Conservation (phyloP, 495 filamentous ascomycete species). For the Neurospora discreta region DNA sequence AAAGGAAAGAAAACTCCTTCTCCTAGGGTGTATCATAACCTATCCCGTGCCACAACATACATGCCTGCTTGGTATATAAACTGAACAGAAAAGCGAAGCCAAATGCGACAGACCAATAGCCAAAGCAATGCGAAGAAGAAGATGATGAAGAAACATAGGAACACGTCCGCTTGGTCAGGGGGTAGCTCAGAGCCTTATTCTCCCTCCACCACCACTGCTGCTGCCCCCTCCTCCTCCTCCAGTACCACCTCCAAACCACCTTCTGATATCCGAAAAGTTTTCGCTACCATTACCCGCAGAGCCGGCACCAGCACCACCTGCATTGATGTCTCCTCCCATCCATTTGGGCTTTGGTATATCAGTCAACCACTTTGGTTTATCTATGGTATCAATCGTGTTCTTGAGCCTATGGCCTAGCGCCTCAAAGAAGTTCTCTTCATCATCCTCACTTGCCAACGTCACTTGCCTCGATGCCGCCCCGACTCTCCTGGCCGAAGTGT, state of each 20-base stretch:
- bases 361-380: constrained; percentile 69
- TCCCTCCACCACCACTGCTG: constrained; percentile 7
- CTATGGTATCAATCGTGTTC: constrained; percentile 82
- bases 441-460: constrained; percentile 35
- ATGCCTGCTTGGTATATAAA: neutral
- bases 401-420: constrained; percentile 72
- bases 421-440: constrained; percentile 73
- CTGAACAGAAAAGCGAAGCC: neutral
- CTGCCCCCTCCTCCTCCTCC: neutral
- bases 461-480: constrained; percentile 7
- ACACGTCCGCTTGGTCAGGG: neutral
- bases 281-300: constrained; percentile 14
- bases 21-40: neutral
- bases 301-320: constrained; percentile 1
- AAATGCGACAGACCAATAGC: neutral
- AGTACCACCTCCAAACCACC: constrained; percentile 33
- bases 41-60: neutral
- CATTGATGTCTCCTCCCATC: constrained; percentile 55
- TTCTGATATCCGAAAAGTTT: constrained; percentile 23
- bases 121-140: neutral
- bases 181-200: constrained; percentile 13
- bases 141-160: neutral
- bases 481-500: constrained; percentile 20
- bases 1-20: neutral
- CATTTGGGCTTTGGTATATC: constrained; percentile 66